Evolutionary conservation across 2,329 filamentous ascomycete species (phyloP).

Genomic region (Aspergillus alliaceus): DNA sequence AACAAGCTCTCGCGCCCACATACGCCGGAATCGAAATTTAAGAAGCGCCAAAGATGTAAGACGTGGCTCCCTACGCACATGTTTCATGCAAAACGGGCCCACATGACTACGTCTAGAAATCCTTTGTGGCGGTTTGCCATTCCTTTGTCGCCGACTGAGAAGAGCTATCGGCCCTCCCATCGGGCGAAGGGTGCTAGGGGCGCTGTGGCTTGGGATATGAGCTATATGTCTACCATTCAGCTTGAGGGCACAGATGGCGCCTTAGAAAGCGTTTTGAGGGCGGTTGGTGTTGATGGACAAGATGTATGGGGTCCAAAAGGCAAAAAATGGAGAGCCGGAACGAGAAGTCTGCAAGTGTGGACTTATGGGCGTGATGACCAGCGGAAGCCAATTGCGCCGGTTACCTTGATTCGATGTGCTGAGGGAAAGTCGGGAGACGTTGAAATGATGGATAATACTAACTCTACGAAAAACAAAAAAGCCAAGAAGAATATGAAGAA

Average conservation of each 20-base stretch:
- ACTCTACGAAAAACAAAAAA: slow-evolving; percentile 16
- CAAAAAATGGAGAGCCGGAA: slow-evolving; percentile 69
- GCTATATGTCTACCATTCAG: slow-evolving; percentile 85
- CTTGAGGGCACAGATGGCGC: slow-evolving; percentile 67
- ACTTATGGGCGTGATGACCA: slow-evolving; percentile 55
- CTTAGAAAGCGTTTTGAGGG: slow-evolving; percentile 65
- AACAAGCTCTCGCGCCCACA: slow-evolving; percentile 67
- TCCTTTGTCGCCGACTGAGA: slow-evolving; percentile 81
- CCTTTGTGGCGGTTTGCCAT: slow-evolving; percentile 90
- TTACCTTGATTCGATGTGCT: slow-evolving; percentile 74
- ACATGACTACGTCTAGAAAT: slow-evolving; percentile 75
- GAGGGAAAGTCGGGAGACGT: slow-evolving; percentile 31
- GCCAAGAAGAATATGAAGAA: slow-evolving; percentile 47
- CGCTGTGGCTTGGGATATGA: slow-evolving; percentile 86
- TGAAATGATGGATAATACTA: slow-evolving; percentile 31
- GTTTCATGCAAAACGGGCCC: slow-evolving; percentile 89
- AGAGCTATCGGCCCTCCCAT: slow-evolving; percentile 85
- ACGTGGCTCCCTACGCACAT: slow-evolving; percentile 93
- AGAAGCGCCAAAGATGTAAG: slow-evolving; percentile 82
- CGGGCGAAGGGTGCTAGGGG: slow-evolving; percentile 73
- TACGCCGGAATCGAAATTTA: slow-evolving; percentile 68
- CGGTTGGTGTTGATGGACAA: slow-evolving; percentile 60
- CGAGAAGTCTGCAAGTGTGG: slow-evolving; percentile 59
- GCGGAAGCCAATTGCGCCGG: slow-evolving; percentile 66
- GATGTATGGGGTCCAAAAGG: slow-evolving; percentile 64